These are phyloP conservation scores for Pseudopyrenochaeta lycopersici DNA, from an alignment of 2,329 filamentous ascomycete species.

Conservation along the genomic window DNA sequence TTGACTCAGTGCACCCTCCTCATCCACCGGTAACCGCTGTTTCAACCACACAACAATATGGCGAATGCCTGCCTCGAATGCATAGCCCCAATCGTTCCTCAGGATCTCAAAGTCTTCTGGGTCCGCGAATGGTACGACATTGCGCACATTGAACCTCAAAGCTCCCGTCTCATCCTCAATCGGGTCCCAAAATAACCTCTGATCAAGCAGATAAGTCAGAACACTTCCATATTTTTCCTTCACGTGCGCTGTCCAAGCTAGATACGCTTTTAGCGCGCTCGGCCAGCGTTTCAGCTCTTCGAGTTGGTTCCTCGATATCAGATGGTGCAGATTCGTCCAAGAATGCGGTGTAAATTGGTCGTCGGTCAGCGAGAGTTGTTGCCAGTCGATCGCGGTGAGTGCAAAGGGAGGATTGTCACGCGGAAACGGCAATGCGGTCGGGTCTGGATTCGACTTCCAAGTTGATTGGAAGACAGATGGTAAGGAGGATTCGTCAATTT, in stretches of 20 bases:
- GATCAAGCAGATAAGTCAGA: conserved; percentile 64
- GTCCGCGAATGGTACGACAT: conserved; percentile 63
- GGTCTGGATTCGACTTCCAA: conserved; percentile 43
- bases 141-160: conserved; percentile 53
- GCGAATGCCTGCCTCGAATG: conserved; percentile 61
- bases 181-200: conserved; percentile 63
- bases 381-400: conserved; percentile 46
- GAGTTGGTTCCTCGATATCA: conserved; percentile 60
- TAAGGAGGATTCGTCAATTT: conserved; percentile 34
- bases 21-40: conserved; percentile 42
- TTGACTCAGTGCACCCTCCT: conserved; percentile 40
- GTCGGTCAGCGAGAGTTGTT: conserved; percentile 44
- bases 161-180: conserved; percentile 19
- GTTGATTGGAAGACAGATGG: conserved; percentile 39
- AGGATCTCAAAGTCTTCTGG: conserved; percentile 64
- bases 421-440: conserved; percentile 45
- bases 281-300: conserved; percentile 67
- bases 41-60: conserved; percentile 67
- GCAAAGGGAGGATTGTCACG: conserved; percentile 45
- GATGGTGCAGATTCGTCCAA: conserved; percentile 41
- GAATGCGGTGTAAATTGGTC: conserved; percentile 44
- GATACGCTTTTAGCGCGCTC: conserved; percentile 66
- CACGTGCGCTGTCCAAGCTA: conserved; percentile 65
- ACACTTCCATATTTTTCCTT: conserved; percentile 66
- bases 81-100: conserved; percentile 72